Evolutionary conservation across 1,284 basidiomycete species (phyloP), one percentile per base, ranked within the genome.

Genomic region (Porodaedalea pini): DNA sequence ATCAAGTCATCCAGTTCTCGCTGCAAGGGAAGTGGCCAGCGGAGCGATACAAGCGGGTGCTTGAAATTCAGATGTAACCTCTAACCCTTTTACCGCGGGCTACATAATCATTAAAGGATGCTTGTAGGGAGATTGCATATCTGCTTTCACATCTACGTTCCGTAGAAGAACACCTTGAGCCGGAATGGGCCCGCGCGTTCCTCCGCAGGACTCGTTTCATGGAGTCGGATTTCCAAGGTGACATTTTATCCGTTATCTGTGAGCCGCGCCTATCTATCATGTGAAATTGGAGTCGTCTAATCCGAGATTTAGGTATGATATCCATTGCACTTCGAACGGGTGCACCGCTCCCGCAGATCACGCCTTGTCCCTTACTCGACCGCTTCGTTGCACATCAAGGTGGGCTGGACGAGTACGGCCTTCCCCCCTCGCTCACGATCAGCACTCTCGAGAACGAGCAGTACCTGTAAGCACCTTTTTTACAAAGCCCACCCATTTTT

Each of bases 171-270:
- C 78, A 83, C 59, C 73, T 90, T 51, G 85, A 90, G 54, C 81
- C 83, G 0, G 73, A 79, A 13, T 94, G 88, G 91, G 80, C 82
- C n/a, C 80, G 79, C 25, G 92, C 91, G 0, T 83, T 94, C 60
- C 75, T 94, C 15, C 78, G 80, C n/a, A 74, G 91, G 17, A 91
- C 90, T 0, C 78, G 90, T 1, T 81, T 94, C 61, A 72, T 86
- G 11, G 90, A 94, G 67, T 80, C 88, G 0, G 81, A 86, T 61
- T 94, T 94, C 64, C 83, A 94, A 58, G 92, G 91, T 2, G 92
- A 94, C 61, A 78, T 91, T 7, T 74, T 93, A 10, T 86, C 89
- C 8, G 86, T 92, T 11, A 84, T 92, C 61, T 86, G 86, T 89
- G 61, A 59, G 83, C n/a, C n/a, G n/a, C n/a, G n/a, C n/a, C n/a